Percentiles rank a stretch among this genome's conserved stretches.
Conservation (phyloP, 371 early-diverging fungal genomes). For the Umbelopsis sp. region DNA sequence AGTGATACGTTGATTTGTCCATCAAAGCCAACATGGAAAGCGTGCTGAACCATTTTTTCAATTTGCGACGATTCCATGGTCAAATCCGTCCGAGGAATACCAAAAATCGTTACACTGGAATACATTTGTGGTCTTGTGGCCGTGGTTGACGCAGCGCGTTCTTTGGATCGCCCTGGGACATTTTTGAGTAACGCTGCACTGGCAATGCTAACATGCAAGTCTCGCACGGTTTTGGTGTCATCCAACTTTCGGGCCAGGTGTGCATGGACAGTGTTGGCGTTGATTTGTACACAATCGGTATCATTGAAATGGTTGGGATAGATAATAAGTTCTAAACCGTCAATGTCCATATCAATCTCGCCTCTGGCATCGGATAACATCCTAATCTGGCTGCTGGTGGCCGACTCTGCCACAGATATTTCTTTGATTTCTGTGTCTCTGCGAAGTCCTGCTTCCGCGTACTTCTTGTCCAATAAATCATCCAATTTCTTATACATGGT, state of each 20-base stretch:
- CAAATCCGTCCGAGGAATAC: constrained; percentile 57
- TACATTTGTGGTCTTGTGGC: constrained; percentile 20
- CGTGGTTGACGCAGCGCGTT: background rate
- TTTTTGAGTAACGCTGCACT: constrained; percentile 52
- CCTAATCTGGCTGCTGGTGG: background rate
- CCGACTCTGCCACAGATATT: background rate
- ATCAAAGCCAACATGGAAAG: constrained; percentile 63
- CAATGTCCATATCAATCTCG: constrained; percentile 28
- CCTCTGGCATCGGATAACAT: background rate
- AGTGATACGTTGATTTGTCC: constrained; percentile 77
- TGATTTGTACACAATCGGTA: constrained; percentile 68
- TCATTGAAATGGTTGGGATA: constrained; percentile 76
- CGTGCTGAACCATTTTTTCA: constrained; percentile 42
- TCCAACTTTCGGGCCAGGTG: constrained; percentile 19
- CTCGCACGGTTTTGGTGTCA: constrained; percentile 24
- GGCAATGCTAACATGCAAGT: constrained; percentile 30
- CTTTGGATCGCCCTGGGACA: constrained; percentile 32
- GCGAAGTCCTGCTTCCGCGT: constrained; percentile 40
- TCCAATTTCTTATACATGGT: constrained; percentile 56
- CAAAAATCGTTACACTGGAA: constrained; percentile 62
- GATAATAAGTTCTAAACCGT: constrained; percentile 51
- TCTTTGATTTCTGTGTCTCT: background rate
- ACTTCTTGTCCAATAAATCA: constrained; percentile 64
- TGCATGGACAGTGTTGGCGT: constrained; percentile 26
- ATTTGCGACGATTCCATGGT: constrained; percentile 52